phyloP scores from a whole-genome alignment of 768 basidiomycete species.

The Russula ochroleuca region DNA sequence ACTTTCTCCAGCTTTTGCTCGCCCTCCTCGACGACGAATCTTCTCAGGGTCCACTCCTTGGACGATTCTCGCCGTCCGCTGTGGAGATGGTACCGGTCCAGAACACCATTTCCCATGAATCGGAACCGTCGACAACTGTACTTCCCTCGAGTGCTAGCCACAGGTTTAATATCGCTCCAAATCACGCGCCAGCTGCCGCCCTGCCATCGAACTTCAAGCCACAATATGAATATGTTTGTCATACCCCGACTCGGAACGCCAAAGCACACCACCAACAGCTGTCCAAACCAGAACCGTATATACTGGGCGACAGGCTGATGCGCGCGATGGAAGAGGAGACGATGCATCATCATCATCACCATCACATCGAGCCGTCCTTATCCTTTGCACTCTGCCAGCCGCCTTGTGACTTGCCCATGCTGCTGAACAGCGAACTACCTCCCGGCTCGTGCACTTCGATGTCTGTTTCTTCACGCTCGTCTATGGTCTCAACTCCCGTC shows the following conservation, averaged over 20 bases:
- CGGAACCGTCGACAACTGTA: constrained; percentile 1
- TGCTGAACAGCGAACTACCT: constrained; percentile 21
- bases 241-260: neutral
- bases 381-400: constrained; percentile 18
- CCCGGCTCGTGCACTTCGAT: constrained; percentile 20
- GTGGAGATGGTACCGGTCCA: constrained; percentile 10
- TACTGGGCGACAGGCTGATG: neutral
- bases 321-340: neutral
- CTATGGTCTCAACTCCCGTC: constrained; percentile 22
- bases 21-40: constrained; percentile 22
- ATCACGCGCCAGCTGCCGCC: neutral
- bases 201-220: neutral
- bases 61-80: constrained; percentile 17
- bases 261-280: neutral
- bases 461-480: constrained; percentile 22
- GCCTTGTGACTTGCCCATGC: constrained; percentile 17
- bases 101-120: neutral
- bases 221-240: neutral
- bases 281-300: neutral
- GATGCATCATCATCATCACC: neutral
- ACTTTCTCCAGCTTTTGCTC: constrained; percentile 24
- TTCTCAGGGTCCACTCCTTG: constrained; percentile 24
- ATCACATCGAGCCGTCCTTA: constrained; percentile 16
- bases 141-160: constrained; percentile 1
- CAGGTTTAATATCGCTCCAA: neutral